These are phyloP conservation scores for Triticum turgidum DNA, from an alignment of 176 grass and related monocot genomes.

Conservation along the genomic window DNA sequence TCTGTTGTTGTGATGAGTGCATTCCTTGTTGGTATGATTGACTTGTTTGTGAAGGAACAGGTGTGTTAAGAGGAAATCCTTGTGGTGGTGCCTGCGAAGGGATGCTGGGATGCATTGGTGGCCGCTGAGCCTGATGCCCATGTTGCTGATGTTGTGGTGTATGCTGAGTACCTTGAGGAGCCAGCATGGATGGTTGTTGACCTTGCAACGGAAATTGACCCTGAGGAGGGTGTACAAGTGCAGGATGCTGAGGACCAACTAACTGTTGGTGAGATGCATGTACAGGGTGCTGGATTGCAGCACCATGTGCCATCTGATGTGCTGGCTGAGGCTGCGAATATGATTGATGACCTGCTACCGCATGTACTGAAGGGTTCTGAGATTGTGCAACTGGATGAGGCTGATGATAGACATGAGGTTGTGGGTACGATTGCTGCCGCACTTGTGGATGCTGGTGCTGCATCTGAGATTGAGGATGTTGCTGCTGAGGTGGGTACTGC, in stretches of 20 bases:
- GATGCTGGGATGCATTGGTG: constrained; percentile 43
- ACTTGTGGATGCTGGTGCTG: constrained; percentile 40
- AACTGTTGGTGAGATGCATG: constrained; percentile 46
- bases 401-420: constrained; percentile 45
- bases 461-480: constrained; percentile 45
- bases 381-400: constrained; percentile 43
- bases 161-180: constrained; percentile 44
- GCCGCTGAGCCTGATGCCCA: constrained; percentile 44
- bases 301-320: constrained; percentile 46
- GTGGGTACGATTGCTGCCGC: constrained; percentile 61
- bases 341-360: constrained; percentile 43
- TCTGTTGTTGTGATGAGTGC: constrained; percentile 41
- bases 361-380: constrained; percentile 51
- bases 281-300: constrained; percentile 38
- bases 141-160: constrained; percentile 52
- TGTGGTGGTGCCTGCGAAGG: constrained; percentile 46
- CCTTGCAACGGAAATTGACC: constrained; percentile 40
- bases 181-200: constrained; percentile 49
- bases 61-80: constrained; percentile 40
- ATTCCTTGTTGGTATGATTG: constrained; percentile 59
- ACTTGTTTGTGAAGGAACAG: constrained; percentile 40
- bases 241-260: constrained; percentile 45
- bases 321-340: constrained; percentile 50
- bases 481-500: constrained; percentile 45
- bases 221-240: constrained; percentile 39